Evolutionary conservation across 345 rosid species (phyloP).

Genomic region (Gossypium ekmanianum): DNA sequence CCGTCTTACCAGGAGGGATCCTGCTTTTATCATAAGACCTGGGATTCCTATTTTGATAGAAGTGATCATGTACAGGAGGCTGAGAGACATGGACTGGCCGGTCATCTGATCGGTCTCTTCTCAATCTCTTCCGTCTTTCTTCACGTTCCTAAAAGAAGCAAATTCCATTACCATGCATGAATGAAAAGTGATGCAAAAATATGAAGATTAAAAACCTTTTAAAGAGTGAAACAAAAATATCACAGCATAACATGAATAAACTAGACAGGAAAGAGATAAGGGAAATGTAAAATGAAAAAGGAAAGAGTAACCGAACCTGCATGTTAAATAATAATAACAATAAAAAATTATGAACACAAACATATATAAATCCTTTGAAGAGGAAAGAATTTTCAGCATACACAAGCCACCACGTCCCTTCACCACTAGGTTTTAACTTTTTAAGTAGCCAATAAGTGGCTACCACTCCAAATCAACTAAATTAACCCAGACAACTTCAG

Average conservation of each 20-base stretch:
- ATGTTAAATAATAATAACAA: not conserved
- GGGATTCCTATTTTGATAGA: conserved; percentile 36
- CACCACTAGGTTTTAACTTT: no score
- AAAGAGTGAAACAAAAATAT: not conserved
- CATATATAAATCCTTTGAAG: not conserved
- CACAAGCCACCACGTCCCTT: not conserved
- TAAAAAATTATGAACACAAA: not conserved
- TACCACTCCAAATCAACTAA: not conserved
- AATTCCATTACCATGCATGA: conserved; percentile 5
- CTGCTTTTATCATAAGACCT: conserved; percentile 61
- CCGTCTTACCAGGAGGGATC: conserved; percentile 74
- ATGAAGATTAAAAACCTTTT: not conserved
- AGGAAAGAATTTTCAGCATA: not conserved
- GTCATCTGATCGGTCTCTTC: conserved; percentile 55
- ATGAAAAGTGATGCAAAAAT: not conserved
- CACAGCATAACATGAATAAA: not conserved
- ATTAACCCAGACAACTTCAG: not conserved
- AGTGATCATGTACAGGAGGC: conserved; percentile 45
- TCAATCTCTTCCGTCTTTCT: conserved; percentile 78
- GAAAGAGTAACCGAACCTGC: not conserved
- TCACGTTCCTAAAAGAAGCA: conserved; percentile 75
- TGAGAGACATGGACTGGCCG: conserved; percentile 48
- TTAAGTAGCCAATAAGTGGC: not conserved
- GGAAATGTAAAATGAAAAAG: not conserved
- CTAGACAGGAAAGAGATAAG: not conserved